Evolutionary conservation across 129 eudicot genomes (phyloP).

Genomic region (Pseudognaphalium luteoalbum): DNA sequence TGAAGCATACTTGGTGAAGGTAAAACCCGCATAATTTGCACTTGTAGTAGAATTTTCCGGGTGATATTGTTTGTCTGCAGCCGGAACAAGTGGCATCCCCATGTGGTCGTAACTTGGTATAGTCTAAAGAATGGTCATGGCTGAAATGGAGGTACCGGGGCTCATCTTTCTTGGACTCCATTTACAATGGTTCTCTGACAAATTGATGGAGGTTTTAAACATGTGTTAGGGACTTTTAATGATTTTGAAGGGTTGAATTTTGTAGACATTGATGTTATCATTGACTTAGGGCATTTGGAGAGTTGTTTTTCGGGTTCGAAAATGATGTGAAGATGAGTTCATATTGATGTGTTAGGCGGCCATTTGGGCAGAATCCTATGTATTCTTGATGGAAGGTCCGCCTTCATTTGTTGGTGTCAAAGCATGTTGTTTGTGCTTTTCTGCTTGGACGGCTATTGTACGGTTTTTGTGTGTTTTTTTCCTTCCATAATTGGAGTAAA

Average conservation of each 20-base stretch:
- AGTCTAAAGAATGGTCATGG: conserved; percentile 49
- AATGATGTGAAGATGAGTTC: neutral
- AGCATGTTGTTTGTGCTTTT: conserved; percentile 17
- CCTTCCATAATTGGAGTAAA: neutral
- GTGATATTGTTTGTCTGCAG: conserved; percentile 41
- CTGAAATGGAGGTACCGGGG: conserved; percentile 36
- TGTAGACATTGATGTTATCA: conserved; percentile 8
- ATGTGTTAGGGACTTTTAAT: neutral
- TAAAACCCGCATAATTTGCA: conserved; percentile 51
- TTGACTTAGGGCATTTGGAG: conserved; percentile 12
- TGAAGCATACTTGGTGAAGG: conserved; percentile 65
- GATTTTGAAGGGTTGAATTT: neutral
- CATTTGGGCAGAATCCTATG: neutral
- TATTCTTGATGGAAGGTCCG: neutral
- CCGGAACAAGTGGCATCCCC: conserved; percentile 39
- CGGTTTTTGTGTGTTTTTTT: neutral
- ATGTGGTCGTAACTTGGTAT: conserved; percentile 22
- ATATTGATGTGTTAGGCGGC: conserved; percentile 2
- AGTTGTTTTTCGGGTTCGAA: neutral
- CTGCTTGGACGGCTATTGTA: conserved; percentile 14
- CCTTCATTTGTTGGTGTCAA: conserved; percentile 2
- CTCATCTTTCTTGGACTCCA: conserved; percentile 27
- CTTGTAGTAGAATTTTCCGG: conserved; percentile 44
- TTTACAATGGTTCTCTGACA: neutral
- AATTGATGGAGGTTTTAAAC: neutral